Conservation (phyloP, 768 basidiomycete species). For the Austroboletus festivus region DNA sequence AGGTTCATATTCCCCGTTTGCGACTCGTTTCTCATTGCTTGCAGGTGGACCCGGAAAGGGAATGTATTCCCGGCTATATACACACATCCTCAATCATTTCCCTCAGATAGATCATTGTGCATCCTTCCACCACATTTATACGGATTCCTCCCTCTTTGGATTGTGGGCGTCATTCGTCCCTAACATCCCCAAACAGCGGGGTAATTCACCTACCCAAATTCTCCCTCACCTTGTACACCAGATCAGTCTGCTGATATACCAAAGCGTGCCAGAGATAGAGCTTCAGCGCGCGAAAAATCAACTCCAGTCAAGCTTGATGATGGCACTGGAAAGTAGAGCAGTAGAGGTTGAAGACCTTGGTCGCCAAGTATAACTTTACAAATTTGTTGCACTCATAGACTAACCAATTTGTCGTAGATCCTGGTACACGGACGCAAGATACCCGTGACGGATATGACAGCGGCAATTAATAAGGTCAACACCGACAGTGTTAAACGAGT, state of each 20-base stretch:
- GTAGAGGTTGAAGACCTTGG: slow-evolving; percentile 89
- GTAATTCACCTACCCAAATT: slow-evolving; percentile 67
- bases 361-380: slow-evolving; percentile 57
- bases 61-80: slow-evolving; percentile 97
- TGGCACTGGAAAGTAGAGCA: slow-evolving; percentile 87
- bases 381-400: neutral
- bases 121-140: slow-evolving; percentile 97
- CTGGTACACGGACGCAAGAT: slow-evolving; percentile 86
- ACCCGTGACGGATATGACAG: slow-evolving; percentile 87
- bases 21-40: slow-evolving; percentile 4
- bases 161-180: slow-evolving; percentile 84
- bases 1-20: slow-evolving; percentile 8
- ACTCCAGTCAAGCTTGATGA: slow-evolving; percentile 87
- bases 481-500: slow-evolving; percentile 70
- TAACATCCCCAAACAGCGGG: slow-evolving; percentile 48
- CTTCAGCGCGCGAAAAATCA: slow-evolving; percentile 91
- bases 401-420: slow-evolving; percentile 42
- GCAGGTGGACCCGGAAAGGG: slow-evolving; percentile 95
- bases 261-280: slow-evolving; percentile 62
- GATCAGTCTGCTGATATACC: slow-evolving; percentile 75
- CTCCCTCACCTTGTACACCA: slow-evolving; percentile 86
- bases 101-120: slow-evolving; percentile 93
- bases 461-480: slow-evolving; percentile 75
- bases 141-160: slow-evolving; percentile 91
- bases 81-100: slow-evolving; percentile 92